Percentiles rank a stretch among this genome's conserved stretches.
phyloP scores from a whole-genome alignment of 371 early-diverging fungal genomes.

The Basidiobolus heterosporus region DNA sequence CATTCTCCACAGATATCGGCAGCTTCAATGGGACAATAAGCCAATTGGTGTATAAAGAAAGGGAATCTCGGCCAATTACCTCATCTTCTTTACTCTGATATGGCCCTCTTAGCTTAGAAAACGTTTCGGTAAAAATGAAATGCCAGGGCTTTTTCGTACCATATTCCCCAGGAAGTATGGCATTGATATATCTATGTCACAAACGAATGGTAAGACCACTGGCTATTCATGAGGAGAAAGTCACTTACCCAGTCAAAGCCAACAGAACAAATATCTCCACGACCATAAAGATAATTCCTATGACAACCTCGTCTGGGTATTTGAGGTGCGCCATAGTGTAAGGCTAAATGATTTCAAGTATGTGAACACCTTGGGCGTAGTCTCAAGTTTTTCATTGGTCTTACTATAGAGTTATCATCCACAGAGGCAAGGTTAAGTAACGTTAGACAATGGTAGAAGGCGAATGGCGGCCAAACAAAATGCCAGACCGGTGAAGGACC shows the following conservation, averaged over 20 bases:
- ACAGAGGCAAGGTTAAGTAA: slow-evolving; percentile 24
- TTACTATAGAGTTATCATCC: too few species aligned
- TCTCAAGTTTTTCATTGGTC: too few species aligned
- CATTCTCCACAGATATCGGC: slow-evolving; percentile 1
- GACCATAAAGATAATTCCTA: slow-evolving; percentile 25
- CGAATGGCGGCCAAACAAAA: slow-evolving; percentile 59
- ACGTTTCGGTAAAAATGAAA: slow-evolving; percentile 31
- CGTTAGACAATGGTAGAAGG: slow-evolving; percentile 39
- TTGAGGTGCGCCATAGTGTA: slow-evolving; percentile 20
- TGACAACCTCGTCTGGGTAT: slow-evolving; percentile 25
- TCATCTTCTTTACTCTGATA: slow-evolving; percentile 8
- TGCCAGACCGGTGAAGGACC: slow-evolving; percentile 1
- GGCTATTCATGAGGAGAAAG: too few species aligned
- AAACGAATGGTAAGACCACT: background rate
- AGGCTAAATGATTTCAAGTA: slow-evolving; percentile 5
- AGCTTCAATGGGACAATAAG: too few species aligned
- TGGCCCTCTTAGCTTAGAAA: slow-evolving; percentile 12
- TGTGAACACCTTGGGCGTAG: too few species aligned
- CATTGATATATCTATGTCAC: background rate
- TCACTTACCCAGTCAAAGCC: slow-evolving; percentile 28
- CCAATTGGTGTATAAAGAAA: too few species aligned
- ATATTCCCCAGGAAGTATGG: slow-evolving; percentile 31
- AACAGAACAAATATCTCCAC: slow-evolving; percentile 27
- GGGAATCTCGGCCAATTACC: slow-evolving; percentile 8
- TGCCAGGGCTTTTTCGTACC: slow-evolving; percentile 48